These are phyloP conservation scores for Lentinus tigrinus DNA, from an alignment of 768 basidiomycete species.

Conservation along the genomic window DNA sequence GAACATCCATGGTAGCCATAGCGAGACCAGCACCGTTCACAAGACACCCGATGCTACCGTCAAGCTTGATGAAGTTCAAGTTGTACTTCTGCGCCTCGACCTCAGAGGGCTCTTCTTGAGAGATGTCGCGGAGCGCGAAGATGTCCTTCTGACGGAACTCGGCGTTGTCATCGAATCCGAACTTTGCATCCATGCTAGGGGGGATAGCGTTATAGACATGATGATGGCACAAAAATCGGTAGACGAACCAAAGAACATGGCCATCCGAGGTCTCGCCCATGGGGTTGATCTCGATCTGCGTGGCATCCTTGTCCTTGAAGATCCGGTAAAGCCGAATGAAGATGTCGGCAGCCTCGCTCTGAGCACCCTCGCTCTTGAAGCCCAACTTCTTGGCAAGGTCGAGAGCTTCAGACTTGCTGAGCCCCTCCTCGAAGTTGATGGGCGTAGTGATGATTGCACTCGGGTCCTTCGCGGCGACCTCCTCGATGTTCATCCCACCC, in stretches of 20 bases:
- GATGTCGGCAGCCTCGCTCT: slow-evolving; percentile 86
- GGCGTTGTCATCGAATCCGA: slow-evolving; percentile 99
- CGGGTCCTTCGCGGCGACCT: slow-evolving; percentile 96
- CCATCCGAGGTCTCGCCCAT: slow-evolving; percentile 92
- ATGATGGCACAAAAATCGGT: not conserved
- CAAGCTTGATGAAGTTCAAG: slow-evolving; percentile 98
- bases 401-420: slow-evolving; percentile 70
- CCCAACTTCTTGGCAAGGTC: slow-evolving; percentile 87
- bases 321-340: slow-evolving; percentile 94
- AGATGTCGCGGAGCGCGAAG: slow-evolving; percentile 84
- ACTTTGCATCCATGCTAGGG: slow-evolving; percentile 97
- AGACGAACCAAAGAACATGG: slow-evolving; percentile 81
- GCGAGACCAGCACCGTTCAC: slow-evolving; percentile 99
- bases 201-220: not conserved
- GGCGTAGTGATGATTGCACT: slow-evolving; percentile 93
- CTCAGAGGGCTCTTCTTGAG: slow-evolving; percentile 96
- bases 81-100: slow-evolving; percentile 96
- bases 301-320: slow-evolving; percentile 99
- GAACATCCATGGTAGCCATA: slow-evolving; percentile 99
- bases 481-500: slow-evolving; percentile 99
- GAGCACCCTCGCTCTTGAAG: slow-evolving; percentile 69
- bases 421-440: slow-evolving; percentile 80
- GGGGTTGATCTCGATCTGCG: slow-evolving; percentile 99
- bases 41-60: slow-evolving; percentile 94
- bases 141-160: slow-evolving; percentile 95